Percentiles rank a stretch among this genome's conserved stretches.
These are phyloP conservation scores for Gautieria morchelliformis DNA, from an alignment of 768 basidiomycete genomes.

Conservation along the genomic window DNA sequence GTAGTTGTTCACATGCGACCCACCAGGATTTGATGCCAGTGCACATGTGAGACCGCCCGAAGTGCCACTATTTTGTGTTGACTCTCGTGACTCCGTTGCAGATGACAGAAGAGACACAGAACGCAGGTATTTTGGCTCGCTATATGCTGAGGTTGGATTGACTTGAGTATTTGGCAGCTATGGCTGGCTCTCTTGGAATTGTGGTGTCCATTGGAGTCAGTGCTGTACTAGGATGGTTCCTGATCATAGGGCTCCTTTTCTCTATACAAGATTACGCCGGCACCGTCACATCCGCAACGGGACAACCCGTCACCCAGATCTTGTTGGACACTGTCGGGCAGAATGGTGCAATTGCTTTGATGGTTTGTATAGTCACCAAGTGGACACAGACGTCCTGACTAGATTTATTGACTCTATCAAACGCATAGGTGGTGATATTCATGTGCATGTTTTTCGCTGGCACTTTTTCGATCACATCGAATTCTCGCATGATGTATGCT, in stretches of 20 bases:
- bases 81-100: conserved; percentile 15
- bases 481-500: conserved; percentile 78
- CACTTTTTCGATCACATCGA: conserved; percentile 70
- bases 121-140: conserved; percentile 28
- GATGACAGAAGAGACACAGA: conserved; percentile 76
- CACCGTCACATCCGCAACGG: conserved; percentile 44
- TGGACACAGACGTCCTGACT: too few species aligned
- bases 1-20: background rate
- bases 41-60: conserved; percentile 39
- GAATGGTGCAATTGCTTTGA: conserved; percentile 63
- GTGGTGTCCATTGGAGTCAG: conserved; percentile 65
- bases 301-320: conserved; percentile 71
- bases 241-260: conserved; percentile 62
- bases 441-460: conserved; percentile 63
- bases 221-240: conserved; percentile 66
- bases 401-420: background rate
- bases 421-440: conserved; percentile 46
- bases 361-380: conserved; percentile 31
- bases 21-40: conserved; percentile 61
- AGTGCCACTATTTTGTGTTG: background rate
- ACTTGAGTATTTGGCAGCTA: conserved; percentile 17
- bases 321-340: conserved; percentile 69
- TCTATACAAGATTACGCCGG: conserved; percentile 61
- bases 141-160: background rate
- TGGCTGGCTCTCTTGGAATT: conserved; percentile 60